phyloP scores from a whole-genome alignment of 2,329 filamentous ascomycete species.

The Colletotrichum caudatum region DNA sequence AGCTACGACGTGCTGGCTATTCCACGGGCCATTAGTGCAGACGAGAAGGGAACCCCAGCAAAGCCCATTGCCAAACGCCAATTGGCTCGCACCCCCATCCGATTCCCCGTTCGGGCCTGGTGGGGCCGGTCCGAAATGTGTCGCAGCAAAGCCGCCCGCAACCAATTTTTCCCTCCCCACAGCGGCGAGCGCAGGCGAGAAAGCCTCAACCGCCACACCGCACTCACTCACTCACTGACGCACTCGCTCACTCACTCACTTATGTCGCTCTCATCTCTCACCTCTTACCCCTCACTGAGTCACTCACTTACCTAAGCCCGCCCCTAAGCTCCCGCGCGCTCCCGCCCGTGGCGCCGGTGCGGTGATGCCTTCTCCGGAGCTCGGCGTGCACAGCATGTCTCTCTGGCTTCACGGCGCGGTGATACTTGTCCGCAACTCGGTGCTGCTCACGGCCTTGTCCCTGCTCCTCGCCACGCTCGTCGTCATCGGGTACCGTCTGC shows the following conservation, averaged over 20 bases:
- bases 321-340: neutral
- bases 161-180: constrained; percentile 7
- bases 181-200: constrained; percentile 17
- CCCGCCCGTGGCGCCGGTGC: constrained; percentile 21
- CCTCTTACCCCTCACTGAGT: too few relatives aligned
- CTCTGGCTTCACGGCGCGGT: constrained; percentile 11
- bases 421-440: neutral
- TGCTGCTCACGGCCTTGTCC: constrained; percentile 2
- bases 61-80: constrained; percentile 2
- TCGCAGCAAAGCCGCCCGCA: constrained; percentile 23
- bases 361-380: constrained; percentile 33
- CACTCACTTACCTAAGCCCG: neutral
- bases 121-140: constrained; percentile 31
- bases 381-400: constrained; percentile 20
- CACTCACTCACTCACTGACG: neutral
- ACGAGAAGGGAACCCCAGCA: neutral
- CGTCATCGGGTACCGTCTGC: constrained; percentile 53
- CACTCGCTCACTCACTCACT: neutral
- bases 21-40: neutral
- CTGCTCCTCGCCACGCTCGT: neutral
- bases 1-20: neutral
- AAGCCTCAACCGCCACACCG: constrained; percentile 33
- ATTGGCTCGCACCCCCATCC: constrained; percentile 14
- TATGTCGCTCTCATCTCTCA: neutral
- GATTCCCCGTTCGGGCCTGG: constrained; percentile 17